Evolutionary conservation across 352 stramenopile species (phyloP), one percentile per base, ranked within the genome.

Genomic region (Phytophthora cryptogea): DNA sequence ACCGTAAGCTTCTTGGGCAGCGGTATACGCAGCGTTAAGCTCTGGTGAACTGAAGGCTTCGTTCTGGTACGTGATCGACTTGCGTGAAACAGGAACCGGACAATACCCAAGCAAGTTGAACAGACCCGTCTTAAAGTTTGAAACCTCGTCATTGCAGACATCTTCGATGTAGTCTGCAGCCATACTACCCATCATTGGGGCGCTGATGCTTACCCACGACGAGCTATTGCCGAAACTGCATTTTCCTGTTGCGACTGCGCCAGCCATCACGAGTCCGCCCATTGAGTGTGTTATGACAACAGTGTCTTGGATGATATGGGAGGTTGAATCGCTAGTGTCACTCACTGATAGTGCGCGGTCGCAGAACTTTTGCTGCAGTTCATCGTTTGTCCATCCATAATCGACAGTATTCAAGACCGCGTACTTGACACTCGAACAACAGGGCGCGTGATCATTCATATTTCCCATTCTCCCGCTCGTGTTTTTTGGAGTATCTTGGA

Each of bases 171-270:
- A 41, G 36, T 41, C 35, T 3, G 35, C 16, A 3, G 35, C 35
- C 35, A 41, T 41, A 41, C 14, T 70, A 0, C 63, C 63, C 16
- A 7, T 55, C 63, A 71, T 71, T 4, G 57, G 63, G 0, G 50
- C 52, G 16, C 65, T 75, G 10, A 73, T 36, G 16, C 52, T 61
- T 8, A 80, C 50, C 72, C 72, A 80, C n/a, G 55, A 51, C 0
- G 68, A 35, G 8, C 51, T 42, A 13, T 48, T 28, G 10, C 63
- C 57, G 20, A 71, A 67, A 32, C 50, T 66, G 14, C 35, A 41
- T 20, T 41, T 41, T 5, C 35, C 35, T 23, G 35, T 41, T 8
- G 14, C 35, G 6, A 20, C 4, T 23, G 35, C 35, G 13, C 17
- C 20, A 7, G 35, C 11, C 35, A 20, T 41, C 13, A 41, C 35